Conservation (phyloP, 306 rosid species). For the Carpinus viminea region DNA sequence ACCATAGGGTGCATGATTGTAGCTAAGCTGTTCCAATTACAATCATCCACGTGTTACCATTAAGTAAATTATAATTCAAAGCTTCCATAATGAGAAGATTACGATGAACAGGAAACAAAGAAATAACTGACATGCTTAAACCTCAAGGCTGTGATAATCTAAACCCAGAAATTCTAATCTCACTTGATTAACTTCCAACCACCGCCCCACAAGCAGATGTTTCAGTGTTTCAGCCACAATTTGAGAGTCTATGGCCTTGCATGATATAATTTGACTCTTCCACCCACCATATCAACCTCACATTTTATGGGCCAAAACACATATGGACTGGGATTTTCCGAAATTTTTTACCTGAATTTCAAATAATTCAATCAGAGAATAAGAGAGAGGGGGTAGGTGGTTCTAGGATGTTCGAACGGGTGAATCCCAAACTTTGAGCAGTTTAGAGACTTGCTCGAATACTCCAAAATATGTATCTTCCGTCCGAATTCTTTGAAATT, state of each 20-base stretch:
- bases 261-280: conserved; percentile 13
- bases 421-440: no score
- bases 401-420: no score
- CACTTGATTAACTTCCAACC: conserved; percentile 36
- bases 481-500: no score
- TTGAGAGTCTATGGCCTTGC: not conserved
- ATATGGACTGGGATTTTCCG: no score
- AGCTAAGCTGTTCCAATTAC: not conserved
- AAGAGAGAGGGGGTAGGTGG: no score
- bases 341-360: no score
- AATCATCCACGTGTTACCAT: conserved; percentile 15
- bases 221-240: conserved; percentile 19
- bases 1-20: conserved; percentile 9
- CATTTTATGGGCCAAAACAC: not conserved
- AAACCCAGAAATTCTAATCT: conserved; percentile 8
- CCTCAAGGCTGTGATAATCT: conserved; percentile 15
- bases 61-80: conserved; percentile 17
- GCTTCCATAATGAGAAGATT: conserved; percentile 23
- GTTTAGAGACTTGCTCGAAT: no score
- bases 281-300: not conserved
- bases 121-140: conserved; percentile 26
- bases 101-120: conserved; percentile 10
- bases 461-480: no score
- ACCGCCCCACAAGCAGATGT: conserved; percentile 16
- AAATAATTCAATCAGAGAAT: no score